A percentile compares a stretch with the other conserved stretches of the same genome.
Conservation (phyloP, 495 filamentous ascomycete species). For the Aspergillus baeticus region DNA sequence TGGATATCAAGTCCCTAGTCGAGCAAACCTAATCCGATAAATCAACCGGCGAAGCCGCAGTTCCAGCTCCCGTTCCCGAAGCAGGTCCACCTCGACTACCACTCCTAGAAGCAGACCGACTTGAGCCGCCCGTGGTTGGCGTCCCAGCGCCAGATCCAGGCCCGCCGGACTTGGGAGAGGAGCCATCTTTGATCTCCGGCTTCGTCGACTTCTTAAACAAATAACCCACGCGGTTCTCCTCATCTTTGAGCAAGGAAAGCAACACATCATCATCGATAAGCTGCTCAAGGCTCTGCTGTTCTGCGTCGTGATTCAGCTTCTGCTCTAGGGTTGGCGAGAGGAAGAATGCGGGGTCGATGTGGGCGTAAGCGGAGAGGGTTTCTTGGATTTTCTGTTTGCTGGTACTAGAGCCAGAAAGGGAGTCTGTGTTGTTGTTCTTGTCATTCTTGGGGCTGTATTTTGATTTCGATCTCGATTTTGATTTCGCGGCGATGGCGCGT, state of each 20-base stretch:
- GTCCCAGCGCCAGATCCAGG: too few relatives aligned
- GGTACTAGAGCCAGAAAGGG: neutral
- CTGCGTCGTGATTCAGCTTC: constrained; percentile 26
- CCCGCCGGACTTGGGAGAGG: neutral
- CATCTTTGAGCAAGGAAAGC: constrained; percentile 57
- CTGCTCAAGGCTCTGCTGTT: constrained; percentile 13
- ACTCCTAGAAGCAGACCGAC: too few relatives aligned
- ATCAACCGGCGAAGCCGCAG: constrained; percentile 1
- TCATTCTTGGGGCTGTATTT: neutral
- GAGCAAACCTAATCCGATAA: neutral
- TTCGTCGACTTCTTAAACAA: constrained; percentile 62
- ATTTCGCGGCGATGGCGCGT: constrained; percentile 28
- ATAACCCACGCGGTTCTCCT: constrained; percentile 59
- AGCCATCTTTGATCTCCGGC: constrained; percentile 23
- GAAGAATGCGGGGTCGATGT: constrained; percentile 57
- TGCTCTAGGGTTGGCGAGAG: constrained; percentile 16
- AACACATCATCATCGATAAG: constrained; percentile 62
- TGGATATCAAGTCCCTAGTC: neutral
- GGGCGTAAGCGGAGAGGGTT: constrained; percentile 64
- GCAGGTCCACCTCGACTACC: too few relatives aligned
- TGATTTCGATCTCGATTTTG: constrained; percentile 9
- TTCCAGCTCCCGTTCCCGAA: neutral
- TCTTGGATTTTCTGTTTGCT: constrained; percentile 50
- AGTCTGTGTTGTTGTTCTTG: constrained; percentile 3
- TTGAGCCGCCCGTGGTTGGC: too few relatives aligned